phyloP scores from a whole-genome alignment of 73 alveolate species.

The Paramecium octaurelia region DNA sequence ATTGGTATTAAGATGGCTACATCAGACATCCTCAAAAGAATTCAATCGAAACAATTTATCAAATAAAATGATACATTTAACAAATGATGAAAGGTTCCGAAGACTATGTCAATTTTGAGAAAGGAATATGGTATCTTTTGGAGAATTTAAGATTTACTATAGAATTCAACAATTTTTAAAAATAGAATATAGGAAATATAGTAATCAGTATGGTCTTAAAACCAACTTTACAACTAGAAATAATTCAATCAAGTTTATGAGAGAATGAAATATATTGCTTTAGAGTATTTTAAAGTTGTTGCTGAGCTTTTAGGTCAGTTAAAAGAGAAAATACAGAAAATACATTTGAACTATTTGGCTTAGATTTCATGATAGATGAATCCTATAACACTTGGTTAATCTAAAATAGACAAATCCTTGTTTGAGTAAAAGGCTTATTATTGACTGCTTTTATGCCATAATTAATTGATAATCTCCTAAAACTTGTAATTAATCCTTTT shows the following conservation, averaged over 20 bases:
- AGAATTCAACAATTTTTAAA: too few species aligned
- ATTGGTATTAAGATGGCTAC: slow-evolving; percentile 80
- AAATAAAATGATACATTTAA: slow-evolving; percentile 72
- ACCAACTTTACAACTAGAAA: too few species aligned
- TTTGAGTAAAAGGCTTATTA: slow-evolving; percentile 85
- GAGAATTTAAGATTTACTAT: slow-evolving; percentile 59
- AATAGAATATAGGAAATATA: too few species aligned
- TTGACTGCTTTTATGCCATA: slow-evolving; percentile 72
- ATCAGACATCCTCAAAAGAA: slow-evolving; percentile 69
- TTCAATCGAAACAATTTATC: slow-evolving; percentile 63
- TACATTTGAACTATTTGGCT: slow-evolving; percentile 92
- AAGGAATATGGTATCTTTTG: slow-evolving; percentile 70
- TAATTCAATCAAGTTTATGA: background rate
- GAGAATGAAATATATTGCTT: slow-evolving; percentile 75
- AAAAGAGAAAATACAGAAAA: slow-evolving; percentile 64
- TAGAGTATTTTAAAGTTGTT: slow-evolving; percentile 65
- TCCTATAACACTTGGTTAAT: slow-evolving; percentile 82
- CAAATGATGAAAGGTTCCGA: slow-evolving; percentile 80
- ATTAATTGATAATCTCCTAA: slow-evolving; percentile 37
- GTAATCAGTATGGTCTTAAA: too few species aligned
- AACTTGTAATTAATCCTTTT: slow-evolving; percentile 48
- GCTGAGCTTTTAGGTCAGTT: slow-evolving; percentile 86
- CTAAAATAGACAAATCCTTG: slow-evolving; percentile 97
- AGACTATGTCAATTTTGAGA: slow-evolving; percentile 77
- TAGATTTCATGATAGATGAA: slow-evolving; percentile 95